Evolutionary conservation across 129 eudicot species (phyloP), one percentile per base, ranked within the genome.

Genomic region (Helichrysum umbraculigerum): DNA sequence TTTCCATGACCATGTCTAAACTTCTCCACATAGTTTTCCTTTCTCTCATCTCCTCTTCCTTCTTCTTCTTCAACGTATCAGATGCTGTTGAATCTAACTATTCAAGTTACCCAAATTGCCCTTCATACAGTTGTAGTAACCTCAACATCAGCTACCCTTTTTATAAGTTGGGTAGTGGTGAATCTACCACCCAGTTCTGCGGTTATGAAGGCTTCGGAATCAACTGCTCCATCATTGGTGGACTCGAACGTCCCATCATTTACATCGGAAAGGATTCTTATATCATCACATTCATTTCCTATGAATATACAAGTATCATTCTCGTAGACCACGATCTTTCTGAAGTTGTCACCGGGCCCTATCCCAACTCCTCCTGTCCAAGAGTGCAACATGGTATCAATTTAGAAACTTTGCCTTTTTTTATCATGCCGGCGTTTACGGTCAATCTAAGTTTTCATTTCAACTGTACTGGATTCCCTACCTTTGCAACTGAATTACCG

Each of bases 171-270:
- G 16, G n/a, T n/a, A n/a, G 29, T 19, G 15, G 3, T 66, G 15
- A 15, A 37, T 0, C 61, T 14, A 2, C 19, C 28, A 5, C 16
- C 52, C 67, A 51, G 17, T 12, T 8, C 19, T 84, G 88, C 66
- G 88, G 88, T 11, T 84, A 84, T 32, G 2, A 39, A 10, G 78
- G 75, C 64, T 73, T 84, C 12, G 83, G 88, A 9, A 58, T 84
- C 61, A 60, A 63, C 14, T 84, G 88, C 63, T 28, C 63, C 28
- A 14, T 2, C 54, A 5, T 19, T 16, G 17, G 5, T 7, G 5
- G 14, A 12, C 1, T 0, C 1, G 22, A 37, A 11, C n/a, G 0
- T 52, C 75, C 80, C 56, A 15, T 7, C n/a, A 58, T 81, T 16
- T 0, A 3, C 1, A 11, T 75, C 3, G 67, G 42, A 4, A 0